Evolutionary conservation across 495 filamentous ascomycete species (phyloP), one percentile per base, ranked within the genome.

Genomic region (Neurospora cerealis): DNA sequence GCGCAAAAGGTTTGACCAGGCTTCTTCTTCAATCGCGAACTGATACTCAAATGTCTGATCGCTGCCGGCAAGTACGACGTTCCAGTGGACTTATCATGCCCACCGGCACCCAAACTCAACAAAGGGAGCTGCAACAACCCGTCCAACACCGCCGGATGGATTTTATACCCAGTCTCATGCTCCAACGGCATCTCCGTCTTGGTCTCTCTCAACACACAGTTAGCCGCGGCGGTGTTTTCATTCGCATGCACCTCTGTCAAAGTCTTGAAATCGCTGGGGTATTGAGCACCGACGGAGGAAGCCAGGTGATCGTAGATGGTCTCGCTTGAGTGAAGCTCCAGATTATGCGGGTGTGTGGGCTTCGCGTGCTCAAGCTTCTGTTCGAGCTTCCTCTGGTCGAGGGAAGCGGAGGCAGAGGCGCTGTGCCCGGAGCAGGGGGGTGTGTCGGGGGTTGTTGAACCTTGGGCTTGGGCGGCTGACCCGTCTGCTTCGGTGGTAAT

Each of bases 101-200:
- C 73, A 6, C 73, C 71, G 21, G 75, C 66, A 0, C 74, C 79
- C 15, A 80, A 69, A 44, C 78, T 75, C 46, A 82, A 71, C 48
- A 83, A 70, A 69, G 80, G 73, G 69, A 80, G 21, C 73, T 88
- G 86, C 6, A 85, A 74, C 73, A 85, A 81, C 34, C 80, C 74
- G 46, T 88, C 87, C 6, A 88, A 72, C 1, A 83, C 79, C 0
- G 84, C 79, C 10, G 87, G 86, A 60, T 88, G 86, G 1, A 84
- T 70, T 42, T 86, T 77, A 72, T 79, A 85, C 0, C 80, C 75
- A 1, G 82, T 83, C 73, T 88, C 84, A 48, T 83, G 78, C 37
- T 76, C 76, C 70, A 83, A 38, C 0, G 87, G 87, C 87, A 89
- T 89, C 28, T 77, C 79, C 10, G 80, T 71, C 5, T 76, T 82